These are phyloP conservation scores for Fusarium newnesense DNA, from an alignment of 2,329 filamentous ascomycete species.

Conservation along the genomic window DNA sequence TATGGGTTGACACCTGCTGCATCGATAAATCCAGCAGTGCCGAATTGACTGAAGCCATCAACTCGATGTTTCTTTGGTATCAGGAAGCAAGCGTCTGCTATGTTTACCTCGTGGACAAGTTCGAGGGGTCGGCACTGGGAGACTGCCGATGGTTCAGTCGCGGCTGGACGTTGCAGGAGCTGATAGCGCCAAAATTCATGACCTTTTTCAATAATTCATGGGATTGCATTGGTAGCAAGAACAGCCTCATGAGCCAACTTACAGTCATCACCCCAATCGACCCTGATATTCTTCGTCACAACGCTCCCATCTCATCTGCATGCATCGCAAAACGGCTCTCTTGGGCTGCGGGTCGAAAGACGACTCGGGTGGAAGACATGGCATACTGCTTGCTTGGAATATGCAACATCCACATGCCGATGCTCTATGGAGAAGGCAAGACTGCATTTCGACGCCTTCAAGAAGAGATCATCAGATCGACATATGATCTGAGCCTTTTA, in stretches of 20 bases:
- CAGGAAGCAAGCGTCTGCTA: background rate
- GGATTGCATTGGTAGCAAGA: background rate
- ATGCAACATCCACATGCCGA: background rate
- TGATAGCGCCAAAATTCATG: background rate
- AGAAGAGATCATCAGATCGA: background rate
- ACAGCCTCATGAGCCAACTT: background rate
- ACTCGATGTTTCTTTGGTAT: background rate
- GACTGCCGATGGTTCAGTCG: background rate
- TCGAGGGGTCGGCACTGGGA: rapidly evolving
- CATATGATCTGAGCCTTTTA: background rate
- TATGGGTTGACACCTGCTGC: background rate
- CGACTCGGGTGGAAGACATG: background rate
- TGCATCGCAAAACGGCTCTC: background rate
- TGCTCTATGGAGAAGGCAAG: background rate
- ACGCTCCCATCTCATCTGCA: background rate
- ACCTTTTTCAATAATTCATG: background rate
- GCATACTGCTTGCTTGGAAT: background rate
- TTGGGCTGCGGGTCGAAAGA: background rate
- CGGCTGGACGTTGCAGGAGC: background rate
- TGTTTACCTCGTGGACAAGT: background rate
- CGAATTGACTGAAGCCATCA: background rate
- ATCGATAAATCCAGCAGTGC: background rate
- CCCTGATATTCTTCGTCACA: background rate
- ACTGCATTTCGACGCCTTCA: background rate
- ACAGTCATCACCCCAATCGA: background rate